Evolutionary conservation across 129 eudicot species (phyloP).

Genomic region (Arctium minus): DNA sequence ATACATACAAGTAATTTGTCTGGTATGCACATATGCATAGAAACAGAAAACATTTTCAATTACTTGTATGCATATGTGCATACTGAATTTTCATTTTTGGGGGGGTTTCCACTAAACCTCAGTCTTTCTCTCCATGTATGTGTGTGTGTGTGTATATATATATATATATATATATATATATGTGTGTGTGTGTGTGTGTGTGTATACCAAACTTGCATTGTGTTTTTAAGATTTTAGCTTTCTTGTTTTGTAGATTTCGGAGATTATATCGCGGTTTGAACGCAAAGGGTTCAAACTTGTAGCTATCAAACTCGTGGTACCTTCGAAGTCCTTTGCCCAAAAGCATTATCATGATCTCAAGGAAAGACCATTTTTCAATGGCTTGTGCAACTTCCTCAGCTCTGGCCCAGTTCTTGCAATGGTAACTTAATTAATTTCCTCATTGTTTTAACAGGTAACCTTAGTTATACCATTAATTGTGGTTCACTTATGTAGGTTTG

Average conservation of each 20-base stretch:
- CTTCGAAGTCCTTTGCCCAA: slow-evolving; percentile 88
- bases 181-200: too few relatives aligned
- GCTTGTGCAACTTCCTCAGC: slow-evolving; percentile 92
- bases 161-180: too few relatives aligned
- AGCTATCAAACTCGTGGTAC: slow-evolving; percentile 75
- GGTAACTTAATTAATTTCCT: slow-evolving; percentile 39
- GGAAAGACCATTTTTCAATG: slow-evolving; percentile 86
- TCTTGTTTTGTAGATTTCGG: slow-evolving; percentile 57
- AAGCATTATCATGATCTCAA: slow-evolving; percentile 94
- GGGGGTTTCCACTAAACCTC: too few relatives aligned
- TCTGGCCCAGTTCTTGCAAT: slow-evolving; percentile 98
- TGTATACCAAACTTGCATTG: slow-evolving; percentile 2
- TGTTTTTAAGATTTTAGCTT: background rate
- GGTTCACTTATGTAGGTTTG: slow-evolving; percentile 55
- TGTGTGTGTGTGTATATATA: background rate
- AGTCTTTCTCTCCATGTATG: too few relatives aligned
- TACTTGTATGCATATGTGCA: too few relatives aligned
- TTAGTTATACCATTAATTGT: background rate
- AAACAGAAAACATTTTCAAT: too few relatives aligned
- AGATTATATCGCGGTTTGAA: slow-evolving; percentile 84
- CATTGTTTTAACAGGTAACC: background rate
- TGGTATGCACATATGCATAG: too few relatives aligned
- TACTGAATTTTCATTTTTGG: too few relatives aligned
- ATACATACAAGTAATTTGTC: too few relatives aligned
- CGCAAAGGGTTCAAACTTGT: slow-evolving; percentile 96